A percentile compares a stretch with the other conserved stretches of the same genome.
phyloP scores from a whole-genome alignment of 768 basidiomycete species.

The Crassisporium funariophilum region DNA sequence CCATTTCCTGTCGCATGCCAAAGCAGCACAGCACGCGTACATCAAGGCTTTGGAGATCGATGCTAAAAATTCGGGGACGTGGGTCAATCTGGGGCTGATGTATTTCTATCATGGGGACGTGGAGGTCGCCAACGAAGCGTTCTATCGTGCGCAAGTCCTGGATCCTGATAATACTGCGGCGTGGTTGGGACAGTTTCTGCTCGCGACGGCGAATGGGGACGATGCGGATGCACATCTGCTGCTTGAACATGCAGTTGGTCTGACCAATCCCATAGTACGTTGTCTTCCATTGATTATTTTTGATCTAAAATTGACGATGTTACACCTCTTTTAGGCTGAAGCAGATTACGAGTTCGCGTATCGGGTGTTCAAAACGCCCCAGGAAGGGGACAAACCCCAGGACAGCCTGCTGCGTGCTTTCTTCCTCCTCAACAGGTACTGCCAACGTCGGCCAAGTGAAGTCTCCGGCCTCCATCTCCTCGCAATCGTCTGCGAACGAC shows the following conservation, averaged over 20 bases:
- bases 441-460: conserved; percentile 65
- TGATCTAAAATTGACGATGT: not conserved
- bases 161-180: conserved; percentile 88
- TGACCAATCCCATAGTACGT: conserved; percentile 61
- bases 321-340: conserved; percentile 56
- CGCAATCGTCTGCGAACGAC: conserved; percentile 81
- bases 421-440: conserved; percentile 80
- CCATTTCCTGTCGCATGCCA: conserved; percentile 65
- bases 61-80: conserved; percentile 75
- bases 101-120: conserved; percentile 79
- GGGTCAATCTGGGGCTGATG: conserved; percentile 88
- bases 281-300: not conserved
- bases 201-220: conserved; percentile 63
- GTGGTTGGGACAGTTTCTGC: conserved; percentile 88
- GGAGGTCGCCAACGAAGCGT: conserved; percentile 83
- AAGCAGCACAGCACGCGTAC: conserved; percentile 88
- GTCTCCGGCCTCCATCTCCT: conserved; percentile 80
- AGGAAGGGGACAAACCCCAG: conserved; percentile 15
- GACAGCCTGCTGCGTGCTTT: conserved; percentile 74
- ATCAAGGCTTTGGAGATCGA: conserved; percentile 87
- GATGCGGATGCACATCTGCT: conserved; percentile 63
- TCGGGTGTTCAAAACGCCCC: conserved; percentile 48
- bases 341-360: conserved; percentile 79
- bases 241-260: conserved; percentile 70
- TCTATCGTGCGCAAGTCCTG: conserved; percentile 85